A percentile compares a stretch with the other conserved stretches of the same genome.
Conservation (phyloP, 768 basidiomycete genomes). For the Xerocomellus intermedius region DNA sequence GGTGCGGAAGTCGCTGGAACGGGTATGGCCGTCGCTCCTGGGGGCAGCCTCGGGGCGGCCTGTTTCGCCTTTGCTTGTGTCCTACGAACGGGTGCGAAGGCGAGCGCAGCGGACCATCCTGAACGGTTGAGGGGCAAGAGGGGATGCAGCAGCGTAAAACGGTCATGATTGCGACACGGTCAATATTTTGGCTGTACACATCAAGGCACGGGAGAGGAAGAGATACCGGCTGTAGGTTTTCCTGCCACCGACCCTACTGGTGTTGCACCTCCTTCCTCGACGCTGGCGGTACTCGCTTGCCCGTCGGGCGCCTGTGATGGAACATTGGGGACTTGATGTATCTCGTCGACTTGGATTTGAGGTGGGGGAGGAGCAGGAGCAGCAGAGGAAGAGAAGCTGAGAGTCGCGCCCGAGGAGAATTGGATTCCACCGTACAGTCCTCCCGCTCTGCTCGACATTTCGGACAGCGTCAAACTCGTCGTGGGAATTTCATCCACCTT, state of each 20-base stretch:
- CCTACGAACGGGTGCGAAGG: slow-evolving; percentile 81
- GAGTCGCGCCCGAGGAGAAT: slow-evolving; percentile 68
- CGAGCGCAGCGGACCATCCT: slow-evolving; percentile 91
- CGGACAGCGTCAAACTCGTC: slow-evolving; percentile 20
- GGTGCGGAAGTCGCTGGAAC: slow-evolving; percentile 38
- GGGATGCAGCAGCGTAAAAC: slow-evolving; percentile 18
- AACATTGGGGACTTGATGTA: slow-evolving; percentile 16
- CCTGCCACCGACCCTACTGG: slow-evolving; percentile 33
- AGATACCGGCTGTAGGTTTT: slow-evolving; percentile 58
- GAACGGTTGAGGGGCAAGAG: neutral
- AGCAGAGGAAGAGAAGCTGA: slow-evolving; percentile 41
- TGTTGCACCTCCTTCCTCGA: slow-evolving; percentile 26
- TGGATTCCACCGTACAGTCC: slow-evolving; percentile 87
- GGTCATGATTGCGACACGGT: slow-evolving; percentile 36
- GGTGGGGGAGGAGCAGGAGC: slow-evolving; percentile 29
- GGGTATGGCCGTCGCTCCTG: slow-evolving; percentile 55
- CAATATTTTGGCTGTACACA: slow-evolving; percentile 35
- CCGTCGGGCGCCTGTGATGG: slow-evolving; percentile 24
- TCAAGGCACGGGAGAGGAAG: slow-evolving; percentile 42
- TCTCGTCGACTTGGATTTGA: slow-evolving; percentile 20
- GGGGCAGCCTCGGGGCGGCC: slow-evolving; percentile 32
- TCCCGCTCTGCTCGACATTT: slow-evolving; percentile 75
- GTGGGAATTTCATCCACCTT: slow-evolving; percentile 15
- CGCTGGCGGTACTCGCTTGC: slow-evolving; percentile 23
- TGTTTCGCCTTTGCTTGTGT: slow-evolving; percentile 59